Evolutionary conservation across 2,329 filamentous ascomycete species (phyloP), one percentile per base, ranked within the genome.

Genomic region (Cephalotrichum gorgonifer): DNA sequence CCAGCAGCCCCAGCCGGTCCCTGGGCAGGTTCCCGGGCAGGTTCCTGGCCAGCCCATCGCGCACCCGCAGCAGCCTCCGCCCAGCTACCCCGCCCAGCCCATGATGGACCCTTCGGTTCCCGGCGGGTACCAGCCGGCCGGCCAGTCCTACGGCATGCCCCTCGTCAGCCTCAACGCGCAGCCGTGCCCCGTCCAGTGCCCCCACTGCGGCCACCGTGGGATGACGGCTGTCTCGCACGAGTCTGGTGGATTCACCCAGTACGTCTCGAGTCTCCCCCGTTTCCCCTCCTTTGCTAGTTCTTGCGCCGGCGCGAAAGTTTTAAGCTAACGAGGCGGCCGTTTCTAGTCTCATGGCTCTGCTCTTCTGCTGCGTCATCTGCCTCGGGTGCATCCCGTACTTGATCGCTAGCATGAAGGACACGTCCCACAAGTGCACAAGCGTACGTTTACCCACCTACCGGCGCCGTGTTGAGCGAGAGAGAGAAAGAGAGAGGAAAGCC

Each of bases 341-440:
- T 48, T 43, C 38, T 38, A 48, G 46, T 49, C 31, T 51, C 17
- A 51, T 58, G 20, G 57, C 53, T 6, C 53, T 53, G 4, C 20
- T 58, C 5, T 49, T 51, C 7, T 58, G 56, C 31, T 57, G 50
- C 28, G 47, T 58, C 17, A 51, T 50, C 26, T 56, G 54, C 22
- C 50, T 57, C 11, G 56, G 57, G 2, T 58, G 56, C 28, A 54
- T 58, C 35, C 57, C 57, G 0, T 58, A 58, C 43, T 47, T 56
- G 17, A 52, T 58, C 6, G 48, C 48, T 0, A 50, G 51, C 1
- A 35, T 58, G 4, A 58, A 58, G 47, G 57, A 58, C 31, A 55
- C 53, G 14, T 50, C 50, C 6, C 57, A 58, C 35, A 55, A 54
- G 39, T 58, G 57, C 44, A 41, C 47, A 17, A 53, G 51, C 45